phyloP scores from a whole-genome alignment of 2,329 filamentous ascomycete genomes.

The Sclerotinia minor region DNA sequence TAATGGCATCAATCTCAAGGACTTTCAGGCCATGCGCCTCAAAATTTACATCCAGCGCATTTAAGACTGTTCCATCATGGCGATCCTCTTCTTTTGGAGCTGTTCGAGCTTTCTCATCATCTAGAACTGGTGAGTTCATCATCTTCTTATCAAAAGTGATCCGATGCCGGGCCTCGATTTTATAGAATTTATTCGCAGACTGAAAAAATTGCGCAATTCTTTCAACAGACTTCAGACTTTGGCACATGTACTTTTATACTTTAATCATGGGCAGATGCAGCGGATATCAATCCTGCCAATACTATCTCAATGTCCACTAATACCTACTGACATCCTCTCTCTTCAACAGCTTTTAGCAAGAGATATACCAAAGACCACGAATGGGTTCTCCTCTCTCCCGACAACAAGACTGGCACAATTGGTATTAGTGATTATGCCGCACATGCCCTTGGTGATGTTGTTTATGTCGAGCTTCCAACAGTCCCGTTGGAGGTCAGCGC shows the following conservation, averaged over 20 bases:
- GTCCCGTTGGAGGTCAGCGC: constrained; percentile 65
- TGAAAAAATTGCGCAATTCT: neutral
- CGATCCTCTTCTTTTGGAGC: constrained; percentile 38
- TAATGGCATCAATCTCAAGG: constrained; percentile 63
- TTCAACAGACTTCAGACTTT: neutral
- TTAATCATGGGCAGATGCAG: neutral
- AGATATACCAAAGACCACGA: constrained; percentile 97
- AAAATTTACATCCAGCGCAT: constrained; percentile 32
- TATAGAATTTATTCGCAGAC: neutral
- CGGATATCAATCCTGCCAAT: neutral
- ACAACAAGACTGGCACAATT: constrained; percentile 76
- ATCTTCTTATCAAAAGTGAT: constrained; percentile 9
- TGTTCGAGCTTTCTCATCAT: constrained; percentile 50
- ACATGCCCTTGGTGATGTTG: constrained; percentile 89
- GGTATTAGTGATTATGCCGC: constrained; percentile 93
- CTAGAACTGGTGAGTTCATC: constrained; percentile 45
- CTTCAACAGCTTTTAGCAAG: constrained; percentile 48
- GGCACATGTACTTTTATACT: neutral
- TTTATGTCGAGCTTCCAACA: constrained; percentile 92
- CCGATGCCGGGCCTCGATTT: constrained; percentile 8
- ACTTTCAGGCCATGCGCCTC: constrained; percentile 44
- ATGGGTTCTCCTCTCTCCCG: constrained; percentile 87
- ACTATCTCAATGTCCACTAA: neutral
- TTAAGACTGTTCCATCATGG: constrained; percentile 33
- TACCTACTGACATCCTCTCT: constrained; percentile 13